These are phyloP conservation scores for Trichoderma orchidacearum DNA, from an alignment of 495 filamentous ascomycete genomes.

Conservation along the genomic window DNA sequence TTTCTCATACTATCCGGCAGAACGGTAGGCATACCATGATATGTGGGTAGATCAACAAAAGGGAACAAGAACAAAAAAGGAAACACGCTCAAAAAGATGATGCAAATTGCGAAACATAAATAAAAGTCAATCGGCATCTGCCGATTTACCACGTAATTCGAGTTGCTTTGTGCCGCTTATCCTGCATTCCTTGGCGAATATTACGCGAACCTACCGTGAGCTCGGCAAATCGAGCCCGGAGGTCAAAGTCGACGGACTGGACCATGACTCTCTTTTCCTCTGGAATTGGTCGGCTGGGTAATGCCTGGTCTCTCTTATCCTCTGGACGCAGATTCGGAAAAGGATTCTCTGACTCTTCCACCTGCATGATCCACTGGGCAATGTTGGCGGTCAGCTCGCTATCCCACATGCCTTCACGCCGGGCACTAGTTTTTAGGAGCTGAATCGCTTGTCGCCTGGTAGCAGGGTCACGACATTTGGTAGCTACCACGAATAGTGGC, in stretches of 20 bases:
- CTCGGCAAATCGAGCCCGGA: slow-evolving; percentile 30
- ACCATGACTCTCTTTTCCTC: slow-evolving; percentile 41
- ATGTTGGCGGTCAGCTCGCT: slow-evolving; percentile 40
- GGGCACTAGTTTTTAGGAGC: slow-evolving; percentile 34
- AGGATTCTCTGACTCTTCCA: slow-evolving; percentile 39
- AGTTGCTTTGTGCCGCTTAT: slow-evolving; percentile 27
- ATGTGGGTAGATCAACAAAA: too few relatives aligned
- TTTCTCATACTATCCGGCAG: too few relatives aligned
- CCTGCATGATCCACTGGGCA: slow-evolving; percentile 37
- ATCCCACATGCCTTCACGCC: slow-evolving; percentile 53
- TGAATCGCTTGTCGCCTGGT: slow-evolving; percentile 42
- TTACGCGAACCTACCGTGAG: slow-evolving; percentile 36
- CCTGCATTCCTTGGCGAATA: slow-evolving; percentile 27
- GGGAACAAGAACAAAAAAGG: too few relatives aligned
- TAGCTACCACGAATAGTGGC: slow-evolving; percentile 42
- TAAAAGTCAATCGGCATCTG: too few relatives aligned
- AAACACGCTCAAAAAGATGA: too few relatives aligned
- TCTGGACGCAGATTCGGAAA: neutral
- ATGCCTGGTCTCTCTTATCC: neutral
- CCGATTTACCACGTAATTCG: slow-evolving; percentile 31
- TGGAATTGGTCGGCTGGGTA: slow-evolving; percentile 11
- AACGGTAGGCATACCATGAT: too few relatives aligned
- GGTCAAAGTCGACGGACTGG: slow-evolving; percentile 36
- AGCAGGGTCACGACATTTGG: slow-evolving; percentile 41
- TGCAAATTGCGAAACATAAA: too few relatives aligned